These are phyloP conservation scores for Strobilomyces dryophilus DNA, from an alignment of 768 basidiomycete species.

Conservation along the genomic window DNA sequence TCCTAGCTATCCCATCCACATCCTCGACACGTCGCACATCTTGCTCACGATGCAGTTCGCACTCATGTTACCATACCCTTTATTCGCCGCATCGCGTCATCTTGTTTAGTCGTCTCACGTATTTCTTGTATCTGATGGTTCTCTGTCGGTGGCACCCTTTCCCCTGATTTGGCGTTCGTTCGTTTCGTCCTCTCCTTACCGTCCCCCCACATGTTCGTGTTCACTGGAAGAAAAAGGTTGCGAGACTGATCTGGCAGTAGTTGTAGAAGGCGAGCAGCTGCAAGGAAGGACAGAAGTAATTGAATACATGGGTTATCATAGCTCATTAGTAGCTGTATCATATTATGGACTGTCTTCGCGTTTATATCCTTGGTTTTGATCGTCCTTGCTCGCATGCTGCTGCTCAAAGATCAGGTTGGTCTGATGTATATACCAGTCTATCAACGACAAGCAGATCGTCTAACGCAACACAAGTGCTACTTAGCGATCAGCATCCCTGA, in stretches of 20 bases:
- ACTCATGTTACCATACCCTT: slow-evolving; percentile 29
- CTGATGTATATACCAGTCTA: neutral
- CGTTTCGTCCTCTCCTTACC: slow-evolving; percentile 5
- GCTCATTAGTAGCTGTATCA: slow-evolving; percentile 28
- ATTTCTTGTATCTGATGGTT: slow-evolving; percentile 22
- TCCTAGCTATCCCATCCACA: slow-evolving; percentile 7
- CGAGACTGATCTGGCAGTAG: slow-evolving; percentile 26
- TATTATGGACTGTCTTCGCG: slow-evolving; percentile 19
- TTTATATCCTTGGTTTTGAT: neutral
- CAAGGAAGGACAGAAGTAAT: slow-evolving; percentile 33
- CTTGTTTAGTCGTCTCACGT: slow-evolving; percentile 26
- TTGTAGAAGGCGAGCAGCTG: slow-evolving; percentile 21
- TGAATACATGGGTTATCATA: slow-evolving; percentile 24
- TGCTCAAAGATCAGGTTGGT: neutral
- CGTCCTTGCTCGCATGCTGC: neutral
- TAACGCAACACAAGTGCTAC: neutral
- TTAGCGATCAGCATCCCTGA: neutral
- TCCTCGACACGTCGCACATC: slow-evolving; percentile 22
- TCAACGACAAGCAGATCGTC: neutral
- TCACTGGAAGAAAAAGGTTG: slow-evolving; percentile 18
- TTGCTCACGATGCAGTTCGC: slow-evolving; percentile 29
- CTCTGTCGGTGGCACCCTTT: slow-evolving; percentile 12
- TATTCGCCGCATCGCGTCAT: slow-evolving; percentile 24
- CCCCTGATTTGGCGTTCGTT: slow-evolving; percentile 6
- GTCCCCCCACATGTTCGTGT: slow-evolving; percentile 18